Evolutionary conservation across 441 rosid genomes (phyloP), one percentile per base, ranked within the genome.

Genomic region (Isatis lusitanica): DNA sequence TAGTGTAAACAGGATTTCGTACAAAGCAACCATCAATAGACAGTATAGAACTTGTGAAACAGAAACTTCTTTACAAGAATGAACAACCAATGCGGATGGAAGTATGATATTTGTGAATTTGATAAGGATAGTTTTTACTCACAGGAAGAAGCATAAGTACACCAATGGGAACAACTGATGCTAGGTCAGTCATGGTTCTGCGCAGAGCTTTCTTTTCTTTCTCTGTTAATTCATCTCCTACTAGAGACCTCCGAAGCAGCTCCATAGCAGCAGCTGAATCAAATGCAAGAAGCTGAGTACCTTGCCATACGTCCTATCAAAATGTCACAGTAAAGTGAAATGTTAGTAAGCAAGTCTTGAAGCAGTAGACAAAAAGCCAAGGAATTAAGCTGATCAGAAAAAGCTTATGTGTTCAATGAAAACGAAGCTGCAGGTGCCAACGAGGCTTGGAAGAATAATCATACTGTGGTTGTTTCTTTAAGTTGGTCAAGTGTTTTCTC

Each of bases 71-170:
- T 43, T 21, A 33, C 3, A 44, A 60, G 30, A 30, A 51, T 39
- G 50, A 68, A 26, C 26, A 69, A 21, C 26, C 21, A 53, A 24
- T 33, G 74, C 9, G 3, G 30, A 55, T 7, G 36, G 60, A 56
- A 28, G 59, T 21, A 39, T 52, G 33, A 31, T 50, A 30, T 15
- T 42, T 24, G 57, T 16, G 9, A 58, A 50, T 40, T 35, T 50
- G 68, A 50, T 21, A 9, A 30, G 39, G n/a, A 31, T 50, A 42
- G 63, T 42, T 51, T 75, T 46, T 38, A 86, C 97, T 88, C 74
- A 96, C 98, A 40, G 99, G 98, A 78, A 96, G 98, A 82, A 96
- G 98, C 99, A 96, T 96, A 74, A 93, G 80, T 65, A 96, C 64
- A 42, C 99, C 92, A 70, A 96, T 93, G 7, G 99, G 99, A 70